Evolutionary conservation across 352 stramenopile genomes (phyloP), one percentile per base, ranked within the genome.

Genomic region (Phytophthora uliginosa): DNA sequence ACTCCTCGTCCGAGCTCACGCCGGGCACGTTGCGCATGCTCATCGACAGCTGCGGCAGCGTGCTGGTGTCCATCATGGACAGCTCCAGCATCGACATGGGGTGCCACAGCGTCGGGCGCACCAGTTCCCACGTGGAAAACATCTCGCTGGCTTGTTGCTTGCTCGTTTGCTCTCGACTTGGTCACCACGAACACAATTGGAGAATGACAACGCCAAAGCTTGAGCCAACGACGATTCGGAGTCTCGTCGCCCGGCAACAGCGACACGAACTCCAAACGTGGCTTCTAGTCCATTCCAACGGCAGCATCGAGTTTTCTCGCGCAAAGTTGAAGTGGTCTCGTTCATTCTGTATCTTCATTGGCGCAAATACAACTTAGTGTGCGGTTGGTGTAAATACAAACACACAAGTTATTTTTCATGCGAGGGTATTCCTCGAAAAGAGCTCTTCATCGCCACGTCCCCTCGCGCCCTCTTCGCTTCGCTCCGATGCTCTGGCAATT

Each of bases 21-120:
- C 70, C 68, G 18, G 84, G 69, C 61, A 90, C 65, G 63, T 84
- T 64, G 38, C 59, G 66, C 64, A 80, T 69, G 28, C 47, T 76
- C 60, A 84, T 68, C 38, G 72, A 73, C 69, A 93, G 72, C 51
- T 74, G 71, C n/a, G 81, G 73, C 60, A 94, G 71, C 24, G 59
- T 68, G 51, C 84, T 80, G 13, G 86, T 57, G 73, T 96, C 86
- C 85, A 94, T 93, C 75, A 95, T 85, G 20, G 89, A 95, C 72
- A 94, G 76, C 79, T 96, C 89, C 36, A 96, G 38, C 75, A 85
- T 88, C 51, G 88, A 86, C 81, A 94, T 87, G 53, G 89, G 88
- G 64, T 95, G 88, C 89, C 89, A 96, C 64, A 85, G 34, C 56
- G 83, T 87, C 63, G 88, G 86, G 36, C 85, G 89, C 48, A 94